phyloP scores from a whole-genome alignment of 2,329 filamentous ascomycete genomes.

The Clathrospora elynae region DNA sequence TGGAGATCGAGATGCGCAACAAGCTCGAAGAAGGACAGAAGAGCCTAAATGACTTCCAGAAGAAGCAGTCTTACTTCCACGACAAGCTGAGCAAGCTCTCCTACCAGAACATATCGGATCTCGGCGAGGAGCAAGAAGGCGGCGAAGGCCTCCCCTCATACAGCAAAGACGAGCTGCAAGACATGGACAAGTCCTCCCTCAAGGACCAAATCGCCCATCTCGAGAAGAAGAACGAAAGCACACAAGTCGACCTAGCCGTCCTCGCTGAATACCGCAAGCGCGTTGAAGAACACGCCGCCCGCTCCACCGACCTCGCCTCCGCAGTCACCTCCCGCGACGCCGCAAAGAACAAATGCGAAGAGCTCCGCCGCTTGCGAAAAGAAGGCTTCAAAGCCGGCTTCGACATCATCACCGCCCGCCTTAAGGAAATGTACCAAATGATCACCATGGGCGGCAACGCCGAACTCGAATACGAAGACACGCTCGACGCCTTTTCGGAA shows the following conservation, averaged over 20 bases:
- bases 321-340: conserved; percentile 79
- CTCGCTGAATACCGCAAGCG: conserved; percentile 86
- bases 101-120: conserved; percentile 72
- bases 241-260: conserved; percentile 84
- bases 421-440: conserved; percentile 99
- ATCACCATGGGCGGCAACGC: conserved; percentile 99
- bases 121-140: conserved; percentile 62
- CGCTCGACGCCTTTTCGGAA: conserved; percentile 93
- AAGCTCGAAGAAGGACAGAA: conserved; percentile 97
- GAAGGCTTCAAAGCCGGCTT: conserved; percentile 99
- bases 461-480: conserved; percentile 95
- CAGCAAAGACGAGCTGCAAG: conserved; percentile 70
- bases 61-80: conserved; percentile 81
- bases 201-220: conserved; percentile 69
- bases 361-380: conserved; percentile 84
- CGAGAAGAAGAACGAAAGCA: conserved; percentile 79
- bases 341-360: conserved; percentile 90
- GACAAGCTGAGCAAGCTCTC: conserved; percentile 85
- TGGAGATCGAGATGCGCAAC: conserved; percentile 98
- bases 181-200: conserved; percentile 66
- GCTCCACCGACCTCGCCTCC: conserved; percentile 80
- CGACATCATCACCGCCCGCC: conserved; percentile 84
- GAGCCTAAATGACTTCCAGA: conserved; percentile 81
- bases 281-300: conserved; percentile 78
- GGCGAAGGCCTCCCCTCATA: conserved; percentile 69